Evolutionary conservation across 83 land plant species (phyloP).

Genomic region (Picea engelmannii): DNA sequence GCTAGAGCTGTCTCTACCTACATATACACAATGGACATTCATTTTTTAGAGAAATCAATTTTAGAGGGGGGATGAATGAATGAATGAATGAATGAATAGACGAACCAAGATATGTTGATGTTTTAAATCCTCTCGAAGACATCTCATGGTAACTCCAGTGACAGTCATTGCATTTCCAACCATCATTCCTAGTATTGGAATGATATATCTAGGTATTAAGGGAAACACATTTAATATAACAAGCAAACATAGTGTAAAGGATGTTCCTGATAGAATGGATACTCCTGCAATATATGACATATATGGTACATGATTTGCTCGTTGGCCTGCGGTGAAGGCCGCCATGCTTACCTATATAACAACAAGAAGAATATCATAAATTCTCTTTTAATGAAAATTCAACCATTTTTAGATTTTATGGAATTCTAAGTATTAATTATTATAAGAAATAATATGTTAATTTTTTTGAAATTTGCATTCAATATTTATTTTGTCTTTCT

Average conservation of each 20-base stretch:
- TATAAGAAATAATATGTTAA: no score
- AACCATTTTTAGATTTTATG: no score
- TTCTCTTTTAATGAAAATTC: no score
- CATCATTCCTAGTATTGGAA: constrained; percentile 91
- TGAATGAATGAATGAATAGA: neutral
- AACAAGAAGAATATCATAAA: no score
- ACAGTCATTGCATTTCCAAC: constrained; percentile 90
- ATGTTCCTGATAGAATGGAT: constrained; percentile 70
- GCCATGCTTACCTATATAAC: constrained; percentile 69
- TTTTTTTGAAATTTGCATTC: no score
- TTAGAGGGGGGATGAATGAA: neutral
- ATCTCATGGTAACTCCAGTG: constrained; percentile 85
- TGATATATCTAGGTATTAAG: constrained; percentile 80
- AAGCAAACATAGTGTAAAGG: constrained; percentile 63
- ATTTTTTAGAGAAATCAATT: neutral
- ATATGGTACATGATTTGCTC: constrained; percentile 74
- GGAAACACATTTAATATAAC: constrained; percentile 73
- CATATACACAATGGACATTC: neutral
- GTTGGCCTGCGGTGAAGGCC: constrained; percentile 80
- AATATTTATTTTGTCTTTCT: no score
- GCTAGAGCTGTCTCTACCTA: constrained; percentile 91
- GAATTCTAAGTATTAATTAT: no score
- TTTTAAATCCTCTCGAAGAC: constrained; percentile 73
- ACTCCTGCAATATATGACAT: constrained; percentile 69
- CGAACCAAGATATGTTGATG: constrained; percentile 61